Percentiles rank a stretch among this genome's conserved stretches.
These are phyloP conservation scores for Penicillium cinerascens DNA, from an alignment of 495 filamentous ascomycete genomes.

Conservation along the genomic window DNA sequence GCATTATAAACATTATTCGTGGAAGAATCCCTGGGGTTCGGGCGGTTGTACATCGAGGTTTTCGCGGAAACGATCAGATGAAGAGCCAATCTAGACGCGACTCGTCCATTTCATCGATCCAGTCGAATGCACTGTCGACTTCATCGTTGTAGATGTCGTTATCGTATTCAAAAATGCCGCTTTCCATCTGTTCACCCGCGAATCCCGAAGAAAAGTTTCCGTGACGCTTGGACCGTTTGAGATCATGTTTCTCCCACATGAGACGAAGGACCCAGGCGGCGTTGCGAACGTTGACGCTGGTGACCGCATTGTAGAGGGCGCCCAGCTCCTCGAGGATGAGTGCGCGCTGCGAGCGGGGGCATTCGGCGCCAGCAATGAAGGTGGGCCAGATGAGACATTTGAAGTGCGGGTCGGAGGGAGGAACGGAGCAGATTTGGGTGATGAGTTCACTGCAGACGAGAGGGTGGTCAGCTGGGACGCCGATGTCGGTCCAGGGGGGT, in stretches of 20 bases:
- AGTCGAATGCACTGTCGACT: slow-evolving; percentile 36
- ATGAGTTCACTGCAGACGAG: slow-evolving; percentile 35
- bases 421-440: slow-evolving; percentile 36
- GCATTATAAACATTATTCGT: slow-evolving; percentile 4
- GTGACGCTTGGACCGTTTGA: slow-evolving; percentile 15
- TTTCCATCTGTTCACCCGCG: background rate
- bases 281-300: slow-evolving; percentile 45
- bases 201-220: background rate
- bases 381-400: slow-evolving; percentile 50
- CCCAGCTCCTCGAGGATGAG: slow-evolving; percentile 36
- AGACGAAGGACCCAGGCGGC: slow-evolving; percentile 45
- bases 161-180: background rate
- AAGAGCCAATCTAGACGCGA: slow-evolving; percentile 47
- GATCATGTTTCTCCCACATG: slow-evolving; percentile 48
- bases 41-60: background rate
- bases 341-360: slow-evolving; percentile 32
- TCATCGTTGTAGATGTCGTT: slow-evolving; percentile 8
- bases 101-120: slow-evolving; percentile 45
- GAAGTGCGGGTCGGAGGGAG: slow-evolving; percentile 40
- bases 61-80: slow-evolving; percentile 28
- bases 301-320: slow-evolving; percentile 37
- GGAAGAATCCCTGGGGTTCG: background rate
- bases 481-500: slow-evolving; percentile 25
- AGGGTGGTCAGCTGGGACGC: slow-evolving; percentile 34
- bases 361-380: slow-evolving; percentile 48